A percentile compares a stretch with the other conserved stretches of the same genome.
phyloP scores from a whole-genome alignment of 345 rosid genomes.

The Citrus cavaleriei region DNA sequence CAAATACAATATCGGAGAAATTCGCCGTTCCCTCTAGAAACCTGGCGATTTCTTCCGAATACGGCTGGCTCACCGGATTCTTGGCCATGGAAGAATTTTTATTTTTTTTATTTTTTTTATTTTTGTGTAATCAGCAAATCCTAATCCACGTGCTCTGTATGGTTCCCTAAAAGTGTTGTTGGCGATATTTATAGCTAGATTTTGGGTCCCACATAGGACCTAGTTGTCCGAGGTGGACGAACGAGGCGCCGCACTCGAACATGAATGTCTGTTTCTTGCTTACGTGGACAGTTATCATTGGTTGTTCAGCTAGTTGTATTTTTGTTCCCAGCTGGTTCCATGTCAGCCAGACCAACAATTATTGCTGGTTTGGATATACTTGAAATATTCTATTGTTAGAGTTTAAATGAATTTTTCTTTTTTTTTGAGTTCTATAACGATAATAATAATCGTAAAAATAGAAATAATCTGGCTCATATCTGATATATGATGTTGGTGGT shows the following conservation, averaged over 20 bases:
- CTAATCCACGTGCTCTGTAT: neutral
- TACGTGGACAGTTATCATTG: conserved; percentile 30
- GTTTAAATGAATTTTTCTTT: neutral
- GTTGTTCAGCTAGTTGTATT: neutral
- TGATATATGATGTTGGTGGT: neutral
- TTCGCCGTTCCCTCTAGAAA: conserved; percentile 52
- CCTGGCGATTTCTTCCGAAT: conserved; percentile 43
- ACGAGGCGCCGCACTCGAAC: conserved; percentile 55
- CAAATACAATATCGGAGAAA: conserved; percentile 57
- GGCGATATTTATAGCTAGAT: conserved; percentile 11
- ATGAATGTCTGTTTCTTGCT: neutral
- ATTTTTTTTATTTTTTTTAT: neutral
- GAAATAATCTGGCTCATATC: neutral
- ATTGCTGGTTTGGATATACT: conserved; percentile 37
- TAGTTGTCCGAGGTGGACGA: conserved; percentile 33
- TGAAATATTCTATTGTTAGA: conserved; percentile 18
- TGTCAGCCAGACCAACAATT: conserved; percentile 37
- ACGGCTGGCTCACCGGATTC: conserved; percentile 25
- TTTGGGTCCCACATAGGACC: conserved; percentile 24
- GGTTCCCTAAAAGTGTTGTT: neutral
- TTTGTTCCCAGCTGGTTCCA: conserved; percentile 18
- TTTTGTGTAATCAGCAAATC: neutral
- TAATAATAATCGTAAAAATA: neutral
- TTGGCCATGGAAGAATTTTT: conserved; percentile 1
- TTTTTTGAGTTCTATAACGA: neutral